These are phyloP conservation scores for Gossypium arboreum DNA, from an alignment of 345 rosid species.

Conservation along the genomic window DNA sequence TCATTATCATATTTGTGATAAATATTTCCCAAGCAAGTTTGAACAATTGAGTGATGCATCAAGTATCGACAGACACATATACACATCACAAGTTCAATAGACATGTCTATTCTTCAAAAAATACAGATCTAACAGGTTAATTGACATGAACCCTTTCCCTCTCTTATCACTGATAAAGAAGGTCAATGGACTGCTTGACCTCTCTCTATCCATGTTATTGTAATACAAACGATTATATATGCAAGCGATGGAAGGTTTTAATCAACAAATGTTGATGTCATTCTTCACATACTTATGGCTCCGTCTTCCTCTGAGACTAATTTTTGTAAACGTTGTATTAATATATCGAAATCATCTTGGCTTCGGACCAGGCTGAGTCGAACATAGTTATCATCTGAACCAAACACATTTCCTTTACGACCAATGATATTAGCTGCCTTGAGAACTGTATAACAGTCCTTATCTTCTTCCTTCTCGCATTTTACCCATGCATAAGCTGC, in stretches of 20 bases:
- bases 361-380: conserved; percentile 53
- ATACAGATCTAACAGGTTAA: not conserved
- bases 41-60: not conserved
- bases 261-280: not conserved
- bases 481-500: conserved; percentile 73
- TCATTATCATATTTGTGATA: too few relatives aligned
- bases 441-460: conserved; percentile 41
- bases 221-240: not conserved
- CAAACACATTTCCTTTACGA: conserved; percentile 37
- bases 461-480: conserved; percentile 54
- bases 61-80: not conserved
- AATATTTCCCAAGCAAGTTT: too few relatives aligned
- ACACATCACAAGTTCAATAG: not conserved
- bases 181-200: not conserved
- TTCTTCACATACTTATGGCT: conserved; percentile 16
- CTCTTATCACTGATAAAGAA: not conserved
- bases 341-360: conserved; percentile 54
- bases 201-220: not conserved
- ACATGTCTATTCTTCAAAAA: not conserved
- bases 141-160: not conserved
- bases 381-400: conserved; percentile 32
- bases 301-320: conserved; percentile 30
- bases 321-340: conserved; percentile 28
- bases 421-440: conserved; percentile 43
- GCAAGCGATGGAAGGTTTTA: not conserved